phyloP scores from a whole-genome alignment of 2,329 filamentous ascomycete genomes.

The Trichoderma citrinoviride region DNA sequence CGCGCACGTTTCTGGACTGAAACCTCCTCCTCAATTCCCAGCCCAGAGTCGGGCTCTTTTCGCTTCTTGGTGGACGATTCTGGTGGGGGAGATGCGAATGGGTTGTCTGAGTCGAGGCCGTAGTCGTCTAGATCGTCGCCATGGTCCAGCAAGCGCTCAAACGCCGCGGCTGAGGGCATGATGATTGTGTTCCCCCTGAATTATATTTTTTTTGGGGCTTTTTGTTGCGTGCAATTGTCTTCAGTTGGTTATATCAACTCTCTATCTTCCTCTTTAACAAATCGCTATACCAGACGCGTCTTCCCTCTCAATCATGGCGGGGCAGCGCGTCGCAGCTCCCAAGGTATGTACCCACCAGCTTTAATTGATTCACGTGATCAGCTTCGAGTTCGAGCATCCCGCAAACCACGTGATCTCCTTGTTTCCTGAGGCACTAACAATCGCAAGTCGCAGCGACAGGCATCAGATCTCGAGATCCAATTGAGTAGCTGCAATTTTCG shows the following conservation, averaged over 20 bases:
- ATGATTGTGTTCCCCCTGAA: too few relatives aligned
- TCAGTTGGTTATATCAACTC: too few relatives aligned
- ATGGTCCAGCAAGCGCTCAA: slow-evolving; percentile 19
- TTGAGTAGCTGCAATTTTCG: slow-evolving; percentile 29
- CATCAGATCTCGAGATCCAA: slow-evolving; percentile 30
- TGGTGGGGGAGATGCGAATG: slow-evolving; percentile 48
- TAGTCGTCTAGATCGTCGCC: slow-evolving; percentile 74
- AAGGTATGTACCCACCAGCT: not conserved
- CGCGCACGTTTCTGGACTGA: slow-evolving; percentile 73
- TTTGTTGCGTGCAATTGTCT: not conserved
- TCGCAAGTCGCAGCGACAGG: slow-evolving; percentile 28
- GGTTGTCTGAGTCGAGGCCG: slow-evolving; percentile 57
- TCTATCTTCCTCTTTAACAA: too few relatives aligned
- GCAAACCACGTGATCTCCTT: slow-evolving; percentile 32
- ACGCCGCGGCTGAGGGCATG: slow-evolving; percentile 30
- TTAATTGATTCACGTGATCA: slow-evolving; percentile 18
- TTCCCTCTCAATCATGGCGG: not conserved
- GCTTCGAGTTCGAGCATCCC: accelerated
- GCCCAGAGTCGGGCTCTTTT: slow-evolving; percentile 48
- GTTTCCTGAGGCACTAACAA: slow-evolving; percentile 33
- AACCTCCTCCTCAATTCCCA: slow-evolving; percentile 86
- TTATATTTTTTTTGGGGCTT: not conserved
- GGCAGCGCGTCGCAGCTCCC: slow-evolving; percentile 19
- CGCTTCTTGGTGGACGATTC: slow-evolving; percentile 44
- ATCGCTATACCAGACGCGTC: slow-evolving; percentile 22